Evolutionary conservation across 2,329 filamentous ascomycete species (phyloP).

Genomic region (Ophiobolus disseminans): DNA sequence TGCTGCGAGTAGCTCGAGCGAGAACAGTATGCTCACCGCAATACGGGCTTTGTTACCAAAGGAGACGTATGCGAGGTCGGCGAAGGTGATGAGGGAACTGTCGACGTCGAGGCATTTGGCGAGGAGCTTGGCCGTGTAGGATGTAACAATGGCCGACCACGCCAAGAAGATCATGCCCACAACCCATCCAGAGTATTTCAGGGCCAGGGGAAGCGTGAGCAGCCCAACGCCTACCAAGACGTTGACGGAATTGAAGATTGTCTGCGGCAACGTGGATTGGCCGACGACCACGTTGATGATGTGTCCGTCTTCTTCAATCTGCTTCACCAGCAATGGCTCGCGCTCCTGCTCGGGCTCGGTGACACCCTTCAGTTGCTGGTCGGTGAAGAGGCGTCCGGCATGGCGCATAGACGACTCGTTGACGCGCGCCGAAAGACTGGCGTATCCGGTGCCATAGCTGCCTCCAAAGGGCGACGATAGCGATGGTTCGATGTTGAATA

Average conservation of each 20-base stretch:
- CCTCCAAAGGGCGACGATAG: constrained; percentile 74
- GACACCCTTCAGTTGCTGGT: constrained; percentile 54
- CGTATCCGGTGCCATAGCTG: constrained; percentile 72
- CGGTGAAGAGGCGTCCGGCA: constrained; percentile 59
- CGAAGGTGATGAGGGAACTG: constrained; percentile 87
- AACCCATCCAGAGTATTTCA: constrained; percentile 89
- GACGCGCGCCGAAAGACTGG: constrained; percentile 63
- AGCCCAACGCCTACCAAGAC: constrained; percentile 90
- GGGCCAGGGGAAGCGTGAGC: constrained; percentile 83
- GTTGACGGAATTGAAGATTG: constrained; percentile 95
- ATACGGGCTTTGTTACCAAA: constrained; percentile 84
- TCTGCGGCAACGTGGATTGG: constrained; percentile 94
- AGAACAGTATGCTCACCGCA: constrained; percentile 84
- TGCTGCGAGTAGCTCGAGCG: constrained; percentile 82
- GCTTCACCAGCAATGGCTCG: constrained; percentile 85
- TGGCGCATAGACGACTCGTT: constrained; percentile 65
- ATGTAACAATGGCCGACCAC: constrained; percentile 76
- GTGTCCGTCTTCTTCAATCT: constrained; percentile 83
- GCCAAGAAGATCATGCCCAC: constrained; percentile 78
- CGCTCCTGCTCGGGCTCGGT: constrained; percentile 55
- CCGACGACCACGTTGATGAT: constrained; percentile 85
- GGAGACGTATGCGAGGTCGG: constrained; percentile 88
- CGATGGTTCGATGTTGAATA: constrained; percentile 58
- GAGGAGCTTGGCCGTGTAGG: constrained; percentile 84
- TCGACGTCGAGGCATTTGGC: constrained; percentile 90